phyloP scores from a whole-genome alignment of 495 filamentous ascomycete genomes.

The Tuber calosporum region DNA sequence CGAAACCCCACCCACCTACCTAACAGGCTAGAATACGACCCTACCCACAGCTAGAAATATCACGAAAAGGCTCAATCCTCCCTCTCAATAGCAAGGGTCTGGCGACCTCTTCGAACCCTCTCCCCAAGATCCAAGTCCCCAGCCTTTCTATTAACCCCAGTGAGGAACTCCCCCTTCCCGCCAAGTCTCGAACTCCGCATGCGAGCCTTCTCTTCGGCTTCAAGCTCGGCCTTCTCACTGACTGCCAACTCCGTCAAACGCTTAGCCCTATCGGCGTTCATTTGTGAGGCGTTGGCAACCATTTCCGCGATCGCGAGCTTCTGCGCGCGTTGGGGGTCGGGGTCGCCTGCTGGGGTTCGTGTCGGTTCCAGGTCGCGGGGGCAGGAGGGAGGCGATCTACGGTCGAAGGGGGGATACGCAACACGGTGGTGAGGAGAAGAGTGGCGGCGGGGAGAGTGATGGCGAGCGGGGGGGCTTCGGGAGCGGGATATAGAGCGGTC shows the following conservation, averaged over 20 bases:
- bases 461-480: conserved; percentile 19
- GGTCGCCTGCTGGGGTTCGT: conserved; percentile 10
- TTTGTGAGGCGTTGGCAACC: conserved; percentile 71
- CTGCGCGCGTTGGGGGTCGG: conserved; percentile 52
- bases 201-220: conserved; percentile 57
- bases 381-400: conserved; percentile 13
- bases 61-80: conserved; percentile 8
- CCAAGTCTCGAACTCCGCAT: conserved; percentile 54
- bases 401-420: conserved; percentile 14
- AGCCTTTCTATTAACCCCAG: conserved; percentile 53
- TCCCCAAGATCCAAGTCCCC: conserved; percentile 54
- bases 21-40: neutral
- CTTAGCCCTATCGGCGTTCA: conserved; percentile 66
- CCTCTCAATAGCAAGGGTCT: conserved; percentile 39
- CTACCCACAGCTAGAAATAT: neutral
- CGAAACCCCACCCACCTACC: neutral
- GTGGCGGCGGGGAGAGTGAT: conserved; percentile 3
- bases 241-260: conserved; percentile 62
- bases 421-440: conserved; percentile 15
- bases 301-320: conserved; percentile 68
- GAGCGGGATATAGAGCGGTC: conserved; percentile 27
- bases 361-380: conserved; percentile 7
- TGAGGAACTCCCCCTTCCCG: conserved; percentile 57
- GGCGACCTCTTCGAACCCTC: conserved; percentile 52
- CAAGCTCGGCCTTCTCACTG: conserved; percentile 56